Base-by-base conservation (phyloP, 768 basidiomycete species). In the Fistulinella prunicolor region DNA sequence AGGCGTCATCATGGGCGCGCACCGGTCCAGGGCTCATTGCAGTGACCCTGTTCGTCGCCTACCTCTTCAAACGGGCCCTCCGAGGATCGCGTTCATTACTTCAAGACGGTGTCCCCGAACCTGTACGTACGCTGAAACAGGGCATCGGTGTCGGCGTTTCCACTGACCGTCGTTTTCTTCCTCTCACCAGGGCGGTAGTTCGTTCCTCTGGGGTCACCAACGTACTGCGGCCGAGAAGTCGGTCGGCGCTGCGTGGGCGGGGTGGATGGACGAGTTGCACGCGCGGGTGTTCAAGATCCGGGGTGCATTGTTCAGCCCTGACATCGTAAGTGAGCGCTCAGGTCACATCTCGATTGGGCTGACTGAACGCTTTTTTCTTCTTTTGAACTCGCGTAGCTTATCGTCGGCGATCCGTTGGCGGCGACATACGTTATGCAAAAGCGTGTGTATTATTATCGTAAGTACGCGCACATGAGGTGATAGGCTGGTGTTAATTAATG, bases 381-480 rank as follows among this genome's bases (percentile, higher is more conserved):
- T n/a, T n/a, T n/a, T n/a, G n/a, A n/a, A n/a, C n/a, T n/a, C n/a
- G 3, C 14, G 17, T 23, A 50, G 44, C 44, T 50, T 2, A 7
- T 47, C 26, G 44, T 47, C 20, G 32, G 49, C 16, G 49, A 50
- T 35, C 38, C 49, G 38, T 23, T 47, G 21, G 44, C 44, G 6
- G 38, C 38, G 24, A 50, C 49, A 0, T 30, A 50, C 45, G 36
- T 47, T 17, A 46, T 50, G 49, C 49, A 50, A 20, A 50, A 40
- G 17, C 49, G 39, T 19, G 45, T 50, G 39, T 50, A 28, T 24
- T 44, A 50, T 21, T 50, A 50, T 29, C 49, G 49, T 50, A 10
- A 50, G 44, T 50, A 35, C 16, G 17, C 16, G 2, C 32, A 8
- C 23, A 10, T 22, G 42, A 22, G 10, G 6, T 26, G 30, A 34